phyloP scores from a whole-genome alignment of 2,329 filamentous ascomycete genomes.

The Hirsutella minnesotensis region DNA sequence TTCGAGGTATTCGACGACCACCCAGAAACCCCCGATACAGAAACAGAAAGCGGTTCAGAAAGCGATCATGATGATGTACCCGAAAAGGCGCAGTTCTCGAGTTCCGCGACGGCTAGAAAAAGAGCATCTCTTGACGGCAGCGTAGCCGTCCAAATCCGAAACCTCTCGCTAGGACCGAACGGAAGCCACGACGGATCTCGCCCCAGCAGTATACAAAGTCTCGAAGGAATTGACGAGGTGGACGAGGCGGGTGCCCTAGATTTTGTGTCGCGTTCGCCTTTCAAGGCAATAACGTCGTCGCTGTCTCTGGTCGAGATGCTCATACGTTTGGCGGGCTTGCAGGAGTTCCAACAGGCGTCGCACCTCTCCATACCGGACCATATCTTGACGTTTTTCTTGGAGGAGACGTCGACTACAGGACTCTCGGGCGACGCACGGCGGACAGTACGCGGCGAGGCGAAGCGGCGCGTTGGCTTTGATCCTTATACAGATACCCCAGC shows the following conservation, averaged over 20 bases:
- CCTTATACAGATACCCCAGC: slow-evolving; percentile 36
- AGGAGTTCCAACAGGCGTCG: slow-evolving; percentile 83
- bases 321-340: slow-evolving; percentile 71
- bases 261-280: slow-evolving; percentile 30
- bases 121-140: slow-evolving; percentile 23
- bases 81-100: slow-evolving; percentile 5
- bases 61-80: slow-evolving; percentile 29
- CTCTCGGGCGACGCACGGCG: slow-evolving; percentile 32
- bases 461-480: slow-evolving; percentile 41
- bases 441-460: slow-evolving; percentile 32
- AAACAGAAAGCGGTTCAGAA: slow-evolving; percentile 25
- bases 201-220: not conserved
- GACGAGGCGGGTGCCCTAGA: slow-evolving; percentile 11
- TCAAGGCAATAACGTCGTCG: slow-evolving; percentile 41
- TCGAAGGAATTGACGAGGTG: not conserved
- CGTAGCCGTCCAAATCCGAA: slow-evolving; percentile 28
- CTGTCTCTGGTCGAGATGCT: slow-evolving; percentile 78
- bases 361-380: slow-evolving; percentile 87
- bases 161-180: slow-evolving; percentile 21
- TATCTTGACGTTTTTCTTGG: slow-evolving; percentile 76
- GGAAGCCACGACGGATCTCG: slow-evolving; percentile 2
- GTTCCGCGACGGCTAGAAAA: slow-evolving; percentile 1
- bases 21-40: slow-evolving; percentile 22
- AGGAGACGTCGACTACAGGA: slow-evolving; percentile 43
- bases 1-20: slow-evolving; percentile 71